Evolutionary conservation across 2,329 filamentous ascomycete species (phyloP), one percentile per base, ranked within the genome.

Genomic region (Colletotrichum tropicicola): DNA sequence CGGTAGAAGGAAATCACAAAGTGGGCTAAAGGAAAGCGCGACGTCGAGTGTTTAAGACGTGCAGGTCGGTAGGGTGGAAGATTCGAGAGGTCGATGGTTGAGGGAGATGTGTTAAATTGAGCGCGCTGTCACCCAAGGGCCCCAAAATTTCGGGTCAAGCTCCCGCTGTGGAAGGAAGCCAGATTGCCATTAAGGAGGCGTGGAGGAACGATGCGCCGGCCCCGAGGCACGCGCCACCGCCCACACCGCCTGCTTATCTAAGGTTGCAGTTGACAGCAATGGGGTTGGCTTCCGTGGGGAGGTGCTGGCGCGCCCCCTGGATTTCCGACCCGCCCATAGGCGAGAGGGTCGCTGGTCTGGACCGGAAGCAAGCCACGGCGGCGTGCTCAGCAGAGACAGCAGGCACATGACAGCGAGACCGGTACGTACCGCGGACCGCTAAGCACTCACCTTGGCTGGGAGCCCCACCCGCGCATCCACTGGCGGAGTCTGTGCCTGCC

Each of bases 61-160:
- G 62, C 28, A 65, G 37, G 49, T 61, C 58, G 57, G 28, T 21
- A 23, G 17, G 39, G 61, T 67, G 65, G 60, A 65, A 67, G 65
- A 49, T 43, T 66, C 62, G 62, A 66, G 62, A 67, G 49, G 37
- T 62, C 44, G 41, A 54, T 48, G 39, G 39, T 44, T 62, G 44
- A 66, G 62, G 60, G 65, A 66, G 61, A 66, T 66, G 62, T 66
- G 65, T 66, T 64, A 66, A 67, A 55, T 66, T 66, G 55, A 28
- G 30, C 57, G 62, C 52, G 61, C 57, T 56, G 56, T 66, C 60
- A 56, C 59, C 52, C 39, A 44, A 53, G 35, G 23, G 27, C 48
- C 56, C 65, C 62, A 53, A 62, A 67, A 66, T 54, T 67, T 57
- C 57, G 65, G 62, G 62, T 43, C 47, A 57, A 48, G 56, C 51